Evolutionary conservation across 305 asterid genomes (phyloP), one percentile per base, ranked within the genome.

Genomic region (Fraxinus baroniana): DNA sequence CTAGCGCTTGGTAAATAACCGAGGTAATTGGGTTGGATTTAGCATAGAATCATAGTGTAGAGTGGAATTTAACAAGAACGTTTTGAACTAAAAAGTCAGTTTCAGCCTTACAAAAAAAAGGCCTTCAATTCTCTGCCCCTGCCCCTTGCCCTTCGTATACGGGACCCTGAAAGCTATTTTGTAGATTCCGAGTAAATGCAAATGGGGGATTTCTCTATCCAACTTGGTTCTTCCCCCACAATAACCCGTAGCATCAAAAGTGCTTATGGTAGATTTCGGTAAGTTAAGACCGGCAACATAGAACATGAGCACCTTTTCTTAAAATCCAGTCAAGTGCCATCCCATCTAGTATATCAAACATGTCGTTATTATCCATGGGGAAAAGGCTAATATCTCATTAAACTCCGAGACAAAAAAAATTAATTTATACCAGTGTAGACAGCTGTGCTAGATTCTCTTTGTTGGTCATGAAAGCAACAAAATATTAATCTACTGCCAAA

Each of bases 371-470:
- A 20, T 62, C 32, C 4, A 20, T 62, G 6, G 5, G 30, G 13
- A 6, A 62, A 64, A 64, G 10, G 73, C 35, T 22, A 64, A 35
- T 46, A 22, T 60, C 30, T 17, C 35, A 83, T 6, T 76, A 52
- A n/a, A 46, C 55, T 7, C 68, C 37, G 68, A 44, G 24, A 52
- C 20, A 10, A 41, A 32, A 62, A 41, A 32, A 62, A 6, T 12
- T 73, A 81, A 55, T 39, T 10, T 32, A 37, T 4, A 60, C 68
- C n/a, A 30, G 46, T 4, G 55, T 49, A n/a, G 28, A 80, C 81
- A 72, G 78, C 64, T 55, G 30, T 26, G 79, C 79, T 60, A 64
- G 90, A 87, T 87, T 85, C 86, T 79, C 74, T 44, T 76, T 41
- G 71, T 66, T 64, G 68, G 26, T 62, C 77, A 33, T 66, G 30